These are phyloP conservation scores for Exophiala lecanii-corni DNA, from an alignment of 2,329 filamentous ascomycete species.

Conservation along the genomic window DNA sequence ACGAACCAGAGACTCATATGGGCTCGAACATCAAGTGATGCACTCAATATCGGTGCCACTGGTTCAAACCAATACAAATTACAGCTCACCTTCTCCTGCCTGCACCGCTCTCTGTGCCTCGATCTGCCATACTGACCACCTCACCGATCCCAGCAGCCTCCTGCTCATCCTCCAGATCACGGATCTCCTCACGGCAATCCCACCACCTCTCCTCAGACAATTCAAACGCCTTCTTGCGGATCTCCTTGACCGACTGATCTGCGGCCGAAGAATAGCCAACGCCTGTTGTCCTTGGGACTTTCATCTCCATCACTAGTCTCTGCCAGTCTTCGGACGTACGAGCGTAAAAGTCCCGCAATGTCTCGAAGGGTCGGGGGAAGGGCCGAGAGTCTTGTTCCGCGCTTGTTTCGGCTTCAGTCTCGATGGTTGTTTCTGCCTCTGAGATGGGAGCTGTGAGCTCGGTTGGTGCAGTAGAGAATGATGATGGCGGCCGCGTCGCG, in stretches of 20 bases:
- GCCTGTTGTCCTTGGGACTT: slow-evolving; percentile 60
- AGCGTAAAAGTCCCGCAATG: slow-evolving; percentile 83
- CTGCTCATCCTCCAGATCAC: slow-evolving; percentile 87
- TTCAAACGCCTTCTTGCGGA: slow-evolving; percentile 85
- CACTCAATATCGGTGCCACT: too few relatives aligned
- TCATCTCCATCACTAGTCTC: slow-evolving; percentile 70
- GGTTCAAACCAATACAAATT: too few relatives aligned
- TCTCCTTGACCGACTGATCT: slow-evolving; percentile 75
- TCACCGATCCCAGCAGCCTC: slow-evolving; percentile 93
- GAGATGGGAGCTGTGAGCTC: slow-evolving; percentile 28
- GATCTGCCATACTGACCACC: slow-evolving; percentile 80
- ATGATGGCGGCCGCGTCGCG: neutral
- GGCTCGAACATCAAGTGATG: too few relatives aligned
- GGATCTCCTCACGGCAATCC: slow-evolving; percentile 94
- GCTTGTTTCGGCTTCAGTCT: slow-evolving; percentile 20
- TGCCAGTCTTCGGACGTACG: slow-evolving; percentile 90
- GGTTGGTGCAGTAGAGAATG: slow-evolving; percentile 33
- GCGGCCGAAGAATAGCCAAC: slow-evolving; percentile 18
- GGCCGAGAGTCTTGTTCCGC: slow-evolving; percentile 69
- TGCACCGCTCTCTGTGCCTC: too few relatives aligned
- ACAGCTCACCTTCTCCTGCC: too few relatives aligned
- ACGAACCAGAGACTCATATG: too few relatives aligned
- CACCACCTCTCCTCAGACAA: slow-evolving; percentile 97
- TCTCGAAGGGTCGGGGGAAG: slow-evolving; percentile 78
- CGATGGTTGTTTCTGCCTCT: slow-evolving; percentile 33